phyloP scores from a whole-genome alignment of 352 stramenopile genomes.

The Phytophthora melonis region DNA sequence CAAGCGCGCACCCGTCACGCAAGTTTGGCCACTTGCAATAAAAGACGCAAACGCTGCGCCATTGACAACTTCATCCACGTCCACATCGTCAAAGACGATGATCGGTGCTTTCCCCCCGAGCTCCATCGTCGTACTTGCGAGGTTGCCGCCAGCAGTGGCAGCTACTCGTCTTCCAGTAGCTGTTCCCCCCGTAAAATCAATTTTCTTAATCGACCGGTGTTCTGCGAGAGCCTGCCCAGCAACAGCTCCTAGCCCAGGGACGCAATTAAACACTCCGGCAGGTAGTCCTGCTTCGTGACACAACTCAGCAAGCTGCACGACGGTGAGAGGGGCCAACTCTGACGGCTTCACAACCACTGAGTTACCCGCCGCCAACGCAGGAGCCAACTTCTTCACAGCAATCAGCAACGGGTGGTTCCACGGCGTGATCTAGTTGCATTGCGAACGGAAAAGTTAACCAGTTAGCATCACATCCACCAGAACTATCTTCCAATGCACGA shows the following conservation, averaged over 20 bases:
- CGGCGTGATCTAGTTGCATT: slow-evolving; percentile 61
- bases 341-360: slow-evolving; percentile 90
- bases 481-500: not conserved
- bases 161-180: slow-evolving; percentile 48
- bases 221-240: slow-evolving; percentile 47
- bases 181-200: slow-evolving; percentile 65
- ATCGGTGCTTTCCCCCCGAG: slow-evolving; percentile 77
- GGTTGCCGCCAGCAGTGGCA: slow-evolving; percentile 45
- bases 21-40: slow-evolving; percentile 84
- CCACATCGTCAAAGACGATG: slow-evolving; percentile 71
- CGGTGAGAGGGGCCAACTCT: slow-evolving; percentile 75
- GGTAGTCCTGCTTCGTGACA: slow-evolving; percentile 49
- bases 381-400: slow-evolving; percentile 74
- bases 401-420: slow-evolving; percentile 89
- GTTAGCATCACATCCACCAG: not conserved
- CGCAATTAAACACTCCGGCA: slow-evolving; percentile 57
- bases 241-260: slow-evolving; percentile 48
- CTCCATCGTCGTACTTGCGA: slow-evolving; percentile 70
- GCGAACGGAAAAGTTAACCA: not conserved
- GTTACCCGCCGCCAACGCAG: slow-evolving; percentile 78
- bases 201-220: slow-evolving; percentile 57
- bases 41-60: slow-evolving; percentile 75
- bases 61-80: slow-evolving; percentile 71
- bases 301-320: slow-evolving; percentile 57
- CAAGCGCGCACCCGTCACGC: slow-evolving; percentile 79